Percentiles rank a stretch among this genome's conserved stretches.
These are phyloP conservation scores for Exophiala sideris DNA, from an alignment of 2,329 filamentous ascomycete species.

Conservation along the genomic window DNA sequence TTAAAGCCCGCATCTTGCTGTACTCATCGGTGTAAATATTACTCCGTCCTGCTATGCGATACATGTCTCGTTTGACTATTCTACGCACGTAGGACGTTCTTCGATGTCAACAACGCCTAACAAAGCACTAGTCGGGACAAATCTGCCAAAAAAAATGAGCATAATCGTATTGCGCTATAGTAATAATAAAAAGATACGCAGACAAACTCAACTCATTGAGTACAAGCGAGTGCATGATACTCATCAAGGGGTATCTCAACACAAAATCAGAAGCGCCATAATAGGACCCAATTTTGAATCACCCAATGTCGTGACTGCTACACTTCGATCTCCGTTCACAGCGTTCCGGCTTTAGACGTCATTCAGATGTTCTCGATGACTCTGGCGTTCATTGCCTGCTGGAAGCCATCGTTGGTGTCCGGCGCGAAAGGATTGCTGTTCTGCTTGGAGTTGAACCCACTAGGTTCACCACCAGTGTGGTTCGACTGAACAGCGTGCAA, in stretches of 20 bases:
- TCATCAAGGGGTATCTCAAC: conserved; percentile 19
- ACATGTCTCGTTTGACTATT: too few species aligned
- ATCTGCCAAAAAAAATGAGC: too few species aligned
- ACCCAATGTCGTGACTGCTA: background rate
- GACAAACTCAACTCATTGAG: background rate
- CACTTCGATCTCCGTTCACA: background rate
- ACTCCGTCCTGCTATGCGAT: too few species aligned
- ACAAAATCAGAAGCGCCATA: conserved; percentile 8
- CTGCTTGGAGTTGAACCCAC: conserved; percentile 39
- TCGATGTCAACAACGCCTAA: too few species aligned
- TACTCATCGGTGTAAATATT: too few species aligned
- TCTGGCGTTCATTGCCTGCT: conserved; percentile 75
- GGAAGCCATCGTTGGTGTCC: conserved; percentile 59
- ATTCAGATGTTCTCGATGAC: conserved; percentile 78
- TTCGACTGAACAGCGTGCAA: conserved; percentile 36
- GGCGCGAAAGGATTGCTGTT: conserved; percentile 38
- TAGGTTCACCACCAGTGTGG: conserved; percentile 54
- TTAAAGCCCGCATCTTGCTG: too few species aligned
- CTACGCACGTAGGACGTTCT: too few species aligned
- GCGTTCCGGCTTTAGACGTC: background rate
- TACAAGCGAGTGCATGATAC: conserved; percentile 22
- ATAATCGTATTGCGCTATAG: background rate
- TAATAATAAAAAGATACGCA: background rate
- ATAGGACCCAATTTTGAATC: background rate
- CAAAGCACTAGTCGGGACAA: too few species aligned